These are phyloP conservation scores for Vachellia collinsii DNA, from an alignment of 306 rosid species.

Conservation along the genomic window DNA sequence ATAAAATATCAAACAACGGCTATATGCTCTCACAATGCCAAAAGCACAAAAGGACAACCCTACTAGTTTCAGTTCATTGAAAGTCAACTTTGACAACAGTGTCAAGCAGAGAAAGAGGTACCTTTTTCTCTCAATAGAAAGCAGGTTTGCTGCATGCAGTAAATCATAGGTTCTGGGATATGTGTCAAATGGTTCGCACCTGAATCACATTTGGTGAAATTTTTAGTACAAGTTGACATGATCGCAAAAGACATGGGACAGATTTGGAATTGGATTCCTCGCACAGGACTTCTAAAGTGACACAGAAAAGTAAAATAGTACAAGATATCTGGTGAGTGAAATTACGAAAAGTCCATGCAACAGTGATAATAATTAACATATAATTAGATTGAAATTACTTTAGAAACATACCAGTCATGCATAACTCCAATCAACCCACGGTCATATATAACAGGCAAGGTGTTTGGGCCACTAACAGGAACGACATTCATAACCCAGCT, in stretches of 20 bases:
- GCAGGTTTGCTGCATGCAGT: conserved; percentile 83
- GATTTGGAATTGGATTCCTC: conserved; percentile 3
- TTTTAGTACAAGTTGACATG: conserved; percentile 19
- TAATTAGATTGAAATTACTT: not conserved
- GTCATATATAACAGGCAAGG: conserved; percentile 90
- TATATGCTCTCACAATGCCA: not conserved
- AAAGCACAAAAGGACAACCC: not conserved
- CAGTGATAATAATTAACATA: conserved; percentile 26
- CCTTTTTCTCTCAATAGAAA: conserved; percentile 86
- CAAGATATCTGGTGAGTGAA: conserved; percentile 20
- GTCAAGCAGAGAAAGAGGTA: conserved; percentile 40
- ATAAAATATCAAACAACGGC: conserved; percentile 2
- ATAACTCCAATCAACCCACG: conserved; percentile 93
- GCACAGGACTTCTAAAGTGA: not conserved
- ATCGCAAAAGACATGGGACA: conserved; percentile 24
- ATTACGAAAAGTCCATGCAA: conserved; percentile 19
- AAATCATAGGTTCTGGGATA: conserved; percentile 97
- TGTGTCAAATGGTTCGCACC: conserved; percentile 98
- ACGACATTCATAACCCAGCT: conserved; percentile 96
- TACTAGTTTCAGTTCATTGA: not conserved
- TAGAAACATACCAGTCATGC: conserved; percentile 82
- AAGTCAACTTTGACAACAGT: not conserved
- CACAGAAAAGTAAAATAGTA: not conserved
- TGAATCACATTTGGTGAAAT: conserved; percentile 40
- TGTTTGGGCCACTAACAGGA: conserved; percentile 92